Conservation (phyloP, 140 eudicot species). For the Cichorium intybus region DNA sequence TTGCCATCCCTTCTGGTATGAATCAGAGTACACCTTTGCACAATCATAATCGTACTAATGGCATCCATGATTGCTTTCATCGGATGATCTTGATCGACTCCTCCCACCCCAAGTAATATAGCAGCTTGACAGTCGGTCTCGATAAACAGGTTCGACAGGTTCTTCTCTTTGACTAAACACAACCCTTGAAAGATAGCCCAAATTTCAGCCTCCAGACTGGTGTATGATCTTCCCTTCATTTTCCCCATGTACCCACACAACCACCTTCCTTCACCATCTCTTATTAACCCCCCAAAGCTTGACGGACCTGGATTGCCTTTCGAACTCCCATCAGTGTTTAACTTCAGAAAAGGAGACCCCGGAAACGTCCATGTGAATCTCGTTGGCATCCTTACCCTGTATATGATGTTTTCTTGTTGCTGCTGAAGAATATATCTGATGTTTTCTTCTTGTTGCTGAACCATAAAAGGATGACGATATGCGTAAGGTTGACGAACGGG, state of each 20-base stretch:
- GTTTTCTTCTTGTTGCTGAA: no score
- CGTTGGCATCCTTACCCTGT: no score
- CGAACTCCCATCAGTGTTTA: slow-evolving; percentile 15
- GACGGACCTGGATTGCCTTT: slow-evolving; percentile 2
- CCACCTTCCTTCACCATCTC: slow-evolving; percentile 7
- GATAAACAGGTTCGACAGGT: neutral
- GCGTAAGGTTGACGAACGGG: no score
- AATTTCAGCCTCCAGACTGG: slow-evolving; percentile 5
- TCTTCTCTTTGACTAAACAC: neutral
- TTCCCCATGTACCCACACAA: slow-evolving; percentile 12
- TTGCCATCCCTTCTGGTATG: slow-evolving; percentile 10
- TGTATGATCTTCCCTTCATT: neutral
- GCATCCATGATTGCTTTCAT: neutral
- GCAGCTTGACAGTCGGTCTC: slow-evolving; percentile 11
- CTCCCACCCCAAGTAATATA: neutral
- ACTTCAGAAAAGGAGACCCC: neutral
- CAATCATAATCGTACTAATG: neutral
- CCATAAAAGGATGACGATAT: no score
- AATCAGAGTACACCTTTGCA: neutral
- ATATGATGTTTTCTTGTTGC: no score
- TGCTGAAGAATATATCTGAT: no score
- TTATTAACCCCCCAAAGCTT: slow-evolving; percentile 14
- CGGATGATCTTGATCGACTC: neutral
- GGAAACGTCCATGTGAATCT: no score
- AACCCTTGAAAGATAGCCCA: slow-evolving; percentile 3